Evolutionary conservation across 257 asterid genomes (phyloP), one percentile per base, ranked within the genome.

Genomic region (Ilex aquifolium): DNA sequence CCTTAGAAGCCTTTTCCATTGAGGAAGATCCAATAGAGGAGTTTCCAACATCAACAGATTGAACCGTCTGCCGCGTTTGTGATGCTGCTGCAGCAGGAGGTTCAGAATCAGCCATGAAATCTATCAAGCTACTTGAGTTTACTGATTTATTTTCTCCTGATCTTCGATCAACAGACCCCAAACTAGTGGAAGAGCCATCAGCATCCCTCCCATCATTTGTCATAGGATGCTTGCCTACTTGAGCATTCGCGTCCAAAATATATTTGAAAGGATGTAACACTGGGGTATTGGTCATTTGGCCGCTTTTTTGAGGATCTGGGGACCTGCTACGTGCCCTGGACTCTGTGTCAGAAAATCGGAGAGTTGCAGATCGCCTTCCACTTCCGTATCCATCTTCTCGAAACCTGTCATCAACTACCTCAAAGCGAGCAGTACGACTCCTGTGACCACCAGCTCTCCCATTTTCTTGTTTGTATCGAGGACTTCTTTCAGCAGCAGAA

Each of bases 401-500:
- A 52, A 83, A 87, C 79, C 99, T 80, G 68, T 92, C 97, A 69
- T 92, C 97, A 58, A 92, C 95, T 60, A 92, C 76, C 87, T 89
- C 97, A 66, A 92, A 83, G 63, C 69, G 81, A 44, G 85, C 53
- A 29, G 84, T 4, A 46, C 80, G 74, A 32, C 72, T 57, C 73
- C 73, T 80, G 6, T 57, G 77, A 68, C 77, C 68, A 55, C 62
- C 66, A n/a, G 87, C 61, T 63, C 71, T 85, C 27, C 31, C 39
- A 13, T 53, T 66, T 63, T 70, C 82, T 60, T 79, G 83, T 32
- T 30, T 50, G 60, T 61, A 44, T 56, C 48, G 71, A 54, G 91
- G 91, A 69, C 78, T 83, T 65, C 84, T 76, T 76, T 75, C 94
- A 57, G 82, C 95, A 60, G 72, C 53, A 59, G 44, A 72, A 78